Percentiles rank a stretch among this genome's conserved stretches.
These are phyloP conservation scores for Aspergillus pseudoglaucus DNA, from an alignment of 2,329 filamentous ascomycete genomes.

Conservation along the genomic window DNA sequence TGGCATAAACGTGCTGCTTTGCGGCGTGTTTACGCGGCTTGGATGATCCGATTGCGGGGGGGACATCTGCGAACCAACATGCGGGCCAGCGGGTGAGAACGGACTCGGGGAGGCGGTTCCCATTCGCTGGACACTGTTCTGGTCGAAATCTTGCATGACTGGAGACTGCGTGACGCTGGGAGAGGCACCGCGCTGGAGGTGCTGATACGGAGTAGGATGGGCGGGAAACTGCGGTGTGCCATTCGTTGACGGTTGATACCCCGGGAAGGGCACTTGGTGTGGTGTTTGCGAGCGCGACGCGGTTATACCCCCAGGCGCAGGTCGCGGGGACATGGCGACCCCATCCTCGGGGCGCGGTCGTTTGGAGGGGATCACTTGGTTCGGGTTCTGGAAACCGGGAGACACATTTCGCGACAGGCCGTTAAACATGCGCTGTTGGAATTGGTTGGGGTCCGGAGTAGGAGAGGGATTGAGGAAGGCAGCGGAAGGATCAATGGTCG, in stretches of 20 bases:
- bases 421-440: conserved; percentile 66
- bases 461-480: conserved; percentile 43
- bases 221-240: conserved; percentile 52
- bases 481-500: conserved; percentile 42
- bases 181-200: conserved; percentile 73
- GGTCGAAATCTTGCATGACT: conserved; percentile 68
- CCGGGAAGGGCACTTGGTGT: conserved; percentile 66
- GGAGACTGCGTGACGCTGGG: conserved; percentile 86
- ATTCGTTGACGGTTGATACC: conserved; percentile 61
- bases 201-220: conserved; percentile 68
- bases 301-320: conserved; percentile 65
- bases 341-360: conserved; percentile 79
- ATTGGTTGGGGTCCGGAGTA: conserved; percentile 44
- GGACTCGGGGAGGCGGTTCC: conserved; percentile 89
- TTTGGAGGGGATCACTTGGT: conserved; percentile 83
- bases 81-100: conserved; percentile 70
- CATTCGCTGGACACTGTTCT: conserved; percentile 68
- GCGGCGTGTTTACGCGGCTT: conserved; percentile 60
- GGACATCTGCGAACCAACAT: conserved; percentile 66
- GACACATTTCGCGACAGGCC: conserved; percentile 77
- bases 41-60: conserved; percentile 69
- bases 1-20: conserved; percentile 61
- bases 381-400: conserved; percentile 70
- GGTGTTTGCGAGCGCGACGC: conserved; percentile 89
- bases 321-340: conserved; percentile 72